Percentiles rank a stretch among this genome's conserved stretches.
These are phyloP conservation scores for Coemansia sp. DNA, from an alignment of 192 early-diverging fungal genomes.

Conservation along the genomic window DNA sequence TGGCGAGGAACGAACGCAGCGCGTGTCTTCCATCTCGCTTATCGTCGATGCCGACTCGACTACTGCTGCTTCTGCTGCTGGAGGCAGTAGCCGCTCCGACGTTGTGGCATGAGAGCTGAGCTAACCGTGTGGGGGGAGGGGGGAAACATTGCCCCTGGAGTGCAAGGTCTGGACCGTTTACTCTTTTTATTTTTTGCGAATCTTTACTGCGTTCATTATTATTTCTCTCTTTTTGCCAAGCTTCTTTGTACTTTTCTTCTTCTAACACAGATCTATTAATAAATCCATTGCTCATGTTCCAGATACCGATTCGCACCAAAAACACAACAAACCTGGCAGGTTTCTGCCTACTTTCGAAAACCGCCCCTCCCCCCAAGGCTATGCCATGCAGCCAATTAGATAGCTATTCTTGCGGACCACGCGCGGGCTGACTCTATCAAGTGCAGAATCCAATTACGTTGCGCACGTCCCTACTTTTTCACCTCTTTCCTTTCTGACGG, in stretches of 20 bases:
- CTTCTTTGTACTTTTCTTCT: neutral
- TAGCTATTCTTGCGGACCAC: neutral
- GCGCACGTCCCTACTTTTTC: neutral
- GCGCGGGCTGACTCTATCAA: neutral
- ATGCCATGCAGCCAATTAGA: neutral
- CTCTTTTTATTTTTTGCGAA: slow-evolving; percentile 1
- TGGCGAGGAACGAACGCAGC: neutral
- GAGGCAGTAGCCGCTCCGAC: neutral
- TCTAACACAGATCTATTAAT: neutral
- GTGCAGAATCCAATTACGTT: neutral
- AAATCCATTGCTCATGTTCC: neutral
- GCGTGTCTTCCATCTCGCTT: slow-evolving; percentile 34
- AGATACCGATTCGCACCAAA: neutral
- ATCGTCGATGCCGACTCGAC: slow-evolving; percentile 18
- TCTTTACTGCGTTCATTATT: neutral
- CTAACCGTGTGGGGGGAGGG: neutral
- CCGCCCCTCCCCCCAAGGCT: neutral
- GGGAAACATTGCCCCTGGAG: neutral
- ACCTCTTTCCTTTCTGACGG: neutral
- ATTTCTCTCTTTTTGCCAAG: neutral
- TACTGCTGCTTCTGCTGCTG: neutral
- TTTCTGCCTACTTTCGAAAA: neutral
- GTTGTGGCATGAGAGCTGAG: neutral
- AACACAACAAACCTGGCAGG: neutral
- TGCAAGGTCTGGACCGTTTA: neutral